Evolutionary conservation across 2,329 filamentous ascomycete genomes (phyloP).

Genomic region (Oidium heveae): DNA sequence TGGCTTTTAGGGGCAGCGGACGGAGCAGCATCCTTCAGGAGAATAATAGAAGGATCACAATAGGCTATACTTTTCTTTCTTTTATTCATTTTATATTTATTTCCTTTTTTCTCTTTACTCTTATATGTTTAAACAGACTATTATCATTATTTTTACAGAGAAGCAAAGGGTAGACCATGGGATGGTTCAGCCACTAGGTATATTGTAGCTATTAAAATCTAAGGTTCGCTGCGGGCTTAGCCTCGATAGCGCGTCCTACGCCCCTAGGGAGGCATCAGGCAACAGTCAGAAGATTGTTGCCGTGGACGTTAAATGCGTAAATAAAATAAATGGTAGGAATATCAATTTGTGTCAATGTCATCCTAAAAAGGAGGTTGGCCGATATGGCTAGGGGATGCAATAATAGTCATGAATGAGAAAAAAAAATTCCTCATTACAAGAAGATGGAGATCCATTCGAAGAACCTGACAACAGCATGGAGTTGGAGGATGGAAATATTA

Average conservation of each 20-base stretch:
- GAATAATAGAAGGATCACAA: neutral
- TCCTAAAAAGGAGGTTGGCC: too few relatives aligned
- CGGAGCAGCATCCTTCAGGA: neutral
- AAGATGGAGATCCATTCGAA: neutral
- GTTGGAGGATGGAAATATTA: too few relatives aligned
- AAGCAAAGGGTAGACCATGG: too few relatives aligned
- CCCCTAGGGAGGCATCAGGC: neutral
- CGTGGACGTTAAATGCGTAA: too few relatives aligned
- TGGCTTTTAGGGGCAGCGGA: too few relatives aligned
- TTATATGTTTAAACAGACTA: neutral
- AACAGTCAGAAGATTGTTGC: neutral
- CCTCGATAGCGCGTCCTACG: neutral
- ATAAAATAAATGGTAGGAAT: too few relatives aligned
- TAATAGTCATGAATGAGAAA: too few relatives aligned
- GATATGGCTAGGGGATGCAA: too few relatives aligned
- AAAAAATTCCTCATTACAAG: neutral
- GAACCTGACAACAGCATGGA: neutral
- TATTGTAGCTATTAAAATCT: neutral
- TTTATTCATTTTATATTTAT: neutral
- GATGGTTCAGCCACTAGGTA: too few relatives aligned
- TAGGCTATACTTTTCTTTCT: neutral
- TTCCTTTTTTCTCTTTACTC: neutral
- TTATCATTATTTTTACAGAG: too few relatives aligned
- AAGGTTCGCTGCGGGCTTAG: neutral
- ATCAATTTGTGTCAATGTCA: too few relatives aligned